Base-by-base conservation (phyloP, 2,329 filamentous ascomycete genomes). In the Rhynchosporium graminicola region DNA sequence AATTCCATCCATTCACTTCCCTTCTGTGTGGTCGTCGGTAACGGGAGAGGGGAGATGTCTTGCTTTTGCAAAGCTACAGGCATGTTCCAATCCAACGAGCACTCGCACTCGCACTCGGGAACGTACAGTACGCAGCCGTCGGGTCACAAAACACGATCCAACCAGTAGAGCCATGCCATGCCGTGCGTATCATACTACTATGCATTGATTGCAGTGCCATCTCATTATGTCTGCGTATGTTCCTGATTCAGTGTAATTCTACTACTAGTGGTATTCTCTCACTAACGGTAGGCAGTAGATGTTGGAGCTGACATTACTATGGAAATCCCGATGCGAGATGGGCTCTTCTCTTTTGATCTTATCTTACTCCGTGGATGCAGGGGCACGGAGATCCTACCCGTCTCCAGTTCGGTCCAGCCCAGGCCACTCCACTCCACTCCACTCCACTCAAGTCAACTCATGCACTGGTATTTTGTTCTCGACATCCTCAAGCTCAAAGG, bases 361-460 rank as follows among this genome's bases (percentile, higher is more conserved):
- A 36, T 36, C 33, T 36, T 10, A 36, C 33, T 47, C 28, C 52
- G 57, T 52, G 52, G 20, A 61, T 57, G 51, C 52, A 57, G 59
- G 59, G 59, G 59, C 45, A 15, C 48, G 52, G 54, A 51, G 59
- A 61, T 61, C 59, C 42, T 46, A 10, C 51, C 59, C 46, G 31
- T 26, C 28, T 10, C 15, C 28, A 10, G 8, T 48, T 15, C 20
- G 20, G 20, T 20, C 20, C 20, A 20, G 20, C 20, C 20, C 20
- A 20, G 20, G 20, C 20, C 46, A 28, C 51, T 29, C 26, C 8
- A 40, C 33, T 20, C 33, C 12, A 8, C 29, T 54, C 13, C 36
- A n/a, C 36, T 31, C 26, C 15, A 31, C 15, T 20, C 48, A 33
- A 10, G 4, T 52, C 31, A 50, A 9, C 8, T 46, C 20, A 5